Evolutionary conservation across 192 early-diverging fungal species (phyloP), one percentile per base, ranked within the genome.

Genomic region (Backusella australiensis): DNA sequence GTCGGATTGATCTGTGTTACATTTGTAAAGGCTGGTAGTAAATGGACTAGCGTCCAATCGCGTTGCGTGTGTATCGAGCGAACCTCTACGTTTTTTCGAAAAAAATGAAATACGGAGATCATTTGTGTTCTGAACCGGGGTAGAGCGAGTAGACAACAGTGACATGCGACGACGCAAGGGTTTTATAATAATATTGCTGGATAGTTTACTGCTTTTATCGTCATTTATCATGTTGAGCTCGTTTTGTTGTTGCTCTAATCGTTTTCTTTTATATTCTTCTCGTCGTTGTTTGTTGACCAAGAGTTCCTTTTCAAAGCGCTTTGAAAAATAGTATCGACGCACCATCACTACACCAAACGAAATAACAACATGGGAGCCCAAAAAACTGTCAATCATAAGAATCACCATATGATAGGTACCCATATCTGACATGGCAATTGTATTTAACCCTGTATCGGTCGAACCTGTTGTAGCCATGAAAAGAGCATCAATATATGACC

Each of bases 391-490:
- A 19, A 82, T 23, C 29, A 72, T 78, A 2, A 82, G 53, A 6
- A 82, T 15, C 3, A 44, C 34, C 23, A 75, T 69, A 26, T 82
- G 81, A 35, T 82, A 82, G 3, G 41, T 73, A 11, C 63, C 72
- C 74, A 82, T 75, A 29, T 75, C 39, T 15, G 74, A 78, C 46
- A 82, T 53, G 32, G 69, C 53, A 2, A 82, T 68, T 12, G 77
- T 78, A 34, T 82, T 82, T 63, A 82, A 70, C 1, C 81, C 81
- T 6, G 81, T 82, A 46, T 75, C 71, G 32, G 81, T 78, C 14
- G 52, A 49, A n/a, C 65, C 77, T 11, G 81, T 75, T 7, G 74
- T 74, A 4, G 75, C 73, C 73, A 76, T 78, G 23, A 78, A 82
- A 14, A 82, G 59, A 0, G 81, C 74, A 75, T 82, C 81, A 35